These are phyloP conservation scores for Ustilaginoidea virens DNA, from an alignment of 2,329 filamentous ascomycete genomes.

Conservation along the genomic window DNA sequence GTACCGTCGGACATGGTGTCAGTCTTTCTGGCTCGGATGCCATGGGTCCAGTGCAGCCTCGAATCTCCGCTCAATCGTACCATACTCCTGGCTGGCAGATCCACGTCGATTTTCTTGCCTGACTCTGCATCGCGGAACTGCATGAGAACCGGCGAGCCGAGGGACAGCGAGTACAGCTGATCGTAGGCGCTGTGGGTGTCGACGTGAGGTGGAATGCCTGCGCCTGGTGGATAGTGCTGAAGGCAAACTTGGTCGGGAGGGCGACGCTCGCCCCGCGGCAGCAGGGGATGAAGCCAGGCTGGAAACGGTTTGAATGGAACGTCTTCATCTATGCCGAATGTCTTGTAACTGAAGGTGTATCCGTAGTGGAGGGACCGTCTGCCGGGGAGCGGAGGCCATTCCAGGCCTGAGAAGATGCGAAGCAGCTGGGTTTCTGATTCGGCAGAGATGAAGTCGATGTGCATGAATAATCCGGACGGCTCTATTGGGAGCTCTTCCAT, in stretches of 20 bases:
- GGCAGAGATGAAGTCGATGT: conserved; percentile 29
- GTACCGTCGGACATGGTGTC: conserved; percentile 30
- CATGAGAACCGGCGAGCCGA: conserved; percentile 28
- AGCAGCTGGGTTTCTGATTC: conserved; percentile 29
- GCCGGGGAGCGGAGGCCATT: conserved; percentile 4
- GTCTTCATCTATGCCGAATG: conserved; percentile 32
- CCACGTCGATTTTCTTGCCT: conserved; percentile 23
- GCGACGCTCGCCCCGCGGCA: conserved; percentile 26
- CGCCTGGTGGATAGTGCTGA: conserved; percentile 43
- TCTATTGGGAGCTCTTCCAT: conserved; percentile 12
- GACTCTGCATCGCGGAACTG: conserved; percentile 20
- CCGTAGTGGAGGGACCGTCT: conserved; percentile 27
- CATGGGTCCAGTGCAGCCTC: conserved; percentile 39
- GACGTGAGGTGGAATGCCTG: conserved; percentile 45
- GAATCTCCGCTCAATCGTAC: conserved; percentile 34
- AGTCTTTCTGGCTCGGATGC: conserved; percentile 36
- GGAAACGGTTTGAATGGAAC: conserved; percentile 34
- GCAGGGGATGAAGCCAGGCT: conserved; percentile 31
- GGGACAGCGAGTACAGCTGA: conserved; percentile 28
- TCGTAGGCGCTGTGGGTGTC: conserved; percentile 35
- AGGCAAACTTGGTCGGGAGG: conserved; percentile 42
- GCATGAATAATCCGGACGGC: conserved; percentile 25
- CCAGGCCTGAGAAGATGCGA: conserved; percentile 6
- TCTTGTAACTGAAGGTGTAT: conserved; percentile 43
- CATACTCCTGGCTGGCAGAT: conserved; percentile 32